Percentiles rank a stretch among this genome's conserved stretches.
Evolutionary conservation across 73 alveolate species (phyloP).

Genomic region (Tetrahymena malaccensis): DNA sequence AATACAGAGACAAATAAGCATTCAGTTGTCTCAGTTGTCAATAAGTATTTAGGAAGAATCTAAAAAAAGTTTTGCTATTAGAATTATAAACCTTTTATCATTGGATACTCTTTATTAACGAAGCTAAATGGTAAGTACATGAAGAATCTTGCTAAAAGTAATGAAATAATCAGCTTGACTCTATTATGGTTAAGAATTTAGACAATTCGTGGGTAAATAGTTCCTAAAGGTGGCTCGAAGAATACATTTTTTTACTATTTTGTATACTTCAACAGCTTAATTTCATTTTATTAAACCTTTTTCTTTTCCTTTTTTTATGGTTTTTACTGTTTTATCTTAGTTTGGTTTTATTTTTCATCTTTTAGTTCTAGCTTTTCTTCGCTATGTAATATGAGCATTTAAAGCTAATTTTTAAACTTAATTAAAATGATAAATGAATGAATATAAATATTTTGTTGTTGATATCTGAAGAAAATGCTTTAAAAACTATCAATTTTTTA

Average conservation of each 20-base stretch:
- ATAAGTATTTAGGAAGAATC: not conserved
- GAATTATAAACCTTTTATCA: not conserved
- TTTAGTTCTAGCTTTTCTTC: not conserved
- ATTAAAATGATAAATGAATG: not conserved
- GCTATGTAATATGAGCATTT: not conserved
- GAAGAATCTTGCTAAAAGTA: not conserved
- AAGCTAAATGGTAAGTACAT: not conserved
- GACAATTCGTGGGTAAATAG: not conserved
- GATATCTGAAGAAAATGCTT: no score
- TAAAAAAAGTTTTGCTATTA: not conserved
- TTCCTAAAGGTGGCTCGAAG: not conserved
- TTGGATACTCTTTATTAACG: not conserved
- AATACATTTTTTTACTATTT: not conserved
- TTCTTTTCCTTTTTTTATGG: not conserved
- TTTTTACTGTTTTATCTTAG: not conserved
- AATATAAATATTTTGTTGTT: no score
- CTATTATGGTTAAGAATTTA: not conserved
- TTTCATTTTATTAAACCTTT: not conserved
- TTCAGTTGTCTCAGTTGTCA: not conserved
- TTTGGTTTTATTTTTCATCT: not conserved
- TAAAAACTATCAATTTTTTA: no score
- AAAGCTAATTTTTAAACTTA: not conserved
- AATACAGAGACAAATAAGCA: not conserved
- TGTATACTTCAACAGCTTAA: not conserved
- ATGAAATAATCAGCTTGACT: not conserved